phyloP scores from a whole-genome alignment of 495 filamentous ascomycete species.

The Penicillium egyptiacum region DNA sequence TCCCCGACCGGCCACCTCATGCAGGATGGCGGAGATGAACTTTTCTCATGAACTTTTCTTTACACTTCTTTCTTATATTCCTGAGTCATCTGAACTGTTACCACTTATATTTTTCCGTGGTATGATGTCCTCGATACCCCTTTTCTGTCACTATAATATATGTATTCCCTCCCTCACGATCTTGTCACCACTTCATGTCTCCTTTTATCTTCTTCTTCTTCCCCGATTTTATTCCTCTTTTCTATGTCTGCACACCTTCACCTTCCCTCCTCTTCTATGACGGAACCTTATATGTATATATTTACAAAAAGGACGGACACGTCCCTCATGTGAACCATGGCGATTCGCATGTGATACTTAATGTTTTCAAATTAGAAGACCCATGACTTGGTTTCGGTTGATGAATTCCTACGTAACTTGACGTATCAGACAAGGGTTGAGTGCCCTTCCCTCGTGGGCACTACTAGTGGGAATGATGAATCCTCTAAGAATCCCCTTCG shows the following conservation, averaged over 20 bases:
- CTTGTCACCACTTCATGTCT: conserved; percentile 4
- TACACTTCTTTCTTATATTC: background rate
- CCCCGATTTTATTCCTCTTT: background rate
- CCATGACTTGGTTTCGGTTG: background rate
- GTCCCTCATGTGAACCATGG: conserved; percentile 5
- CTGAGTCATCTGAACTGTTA: background rate
- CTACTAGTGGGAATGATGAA: too few species aligned
- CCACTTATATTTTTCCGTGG: background rate
- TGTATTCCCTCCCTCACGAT: conserved; percentile 4
- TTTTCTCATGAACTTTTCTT: conserved; percentile 1
- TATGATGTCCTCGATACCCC: background rate
- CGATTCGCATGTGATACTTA: conserved; percentile 15
- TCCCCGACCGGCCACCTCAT: conserved; percentile 14
- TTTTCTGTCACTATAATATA: background rate
- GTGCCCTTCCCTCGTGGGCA: background rate
- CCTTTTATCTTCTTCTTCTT: background rate
- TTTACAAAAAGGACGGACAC: background rate
- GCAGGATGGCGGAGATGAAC: conserved; percentile 10
- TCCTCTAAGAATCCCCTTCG: background rate
- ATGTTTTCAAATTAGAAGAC: background rate
- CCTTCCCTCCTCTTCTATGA: conserved; percentile 9
- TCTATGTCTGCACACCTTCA: background rate
- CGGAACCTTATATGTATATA: conserved; percentile 19
- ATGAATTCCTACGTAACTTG: background rate
- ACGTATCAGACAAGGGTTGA: too few species aligned